These are phyloP conservation scores for Ajuga reptans DNA, from an alignment of 305 asterid species.

Conservation along the genomic window DNA sequence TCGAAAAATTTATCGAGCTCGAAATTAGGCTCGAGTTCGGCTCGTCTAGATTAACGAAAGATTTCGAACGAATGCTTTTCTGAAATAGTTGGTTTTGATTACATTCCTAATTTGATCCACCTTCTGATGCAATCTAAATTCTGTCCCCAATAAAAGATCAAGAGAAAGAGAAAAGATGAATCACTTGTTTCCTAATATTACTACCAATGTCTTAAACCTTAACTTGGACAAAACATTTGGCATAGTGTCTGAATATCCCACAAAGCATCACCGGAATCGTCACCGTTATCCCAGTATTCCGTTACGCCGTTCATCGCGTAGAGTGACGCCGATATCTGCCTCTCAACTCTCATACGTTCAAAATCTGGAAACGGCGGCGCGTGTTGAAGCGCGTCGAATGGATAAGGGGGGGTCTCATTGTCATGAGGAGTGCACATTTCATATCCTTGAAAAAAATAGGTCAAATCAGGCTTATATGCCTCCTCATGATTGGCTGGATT, in stretches of 20 bases:
- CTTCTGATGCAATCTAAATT: too few species aligned
- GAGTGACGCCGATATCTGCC: slow-evolving; percentile 64
- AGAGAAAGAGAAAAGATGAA: too few species aligned
- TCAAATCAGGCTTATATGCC: slow-evolving; percentile 56
- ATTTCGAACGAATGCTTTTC: too few species aligned
- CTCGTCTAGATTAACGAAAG: too few species aligned
- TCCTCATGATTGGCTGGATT: slow-evolving; percentile 27
- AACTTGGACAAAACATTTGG: slow-evolving; percentile 63
- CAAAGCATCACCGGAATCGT: slow-evolving; percentile 43
- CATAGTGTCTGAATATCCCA: slow-evolving; percentile 61
- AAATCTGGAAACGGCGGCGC: slow-evolving; percentile 37
- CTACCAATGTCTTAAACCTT: background rate
- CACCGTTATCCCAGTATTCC: slow-evolving; percentile 57
- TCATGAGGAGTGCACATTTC: slow-evolving; percentile 19
- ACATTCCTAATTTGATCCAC: too few species aligned
- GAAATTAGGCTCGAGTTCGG: too few species aligned
- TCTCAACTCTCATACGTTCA: slow-evolving; percentile 50
- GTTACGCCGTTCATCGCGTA: slow-evolving; percentile 59
- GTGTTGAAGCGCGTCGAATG: slow-evolving; percentile 23
- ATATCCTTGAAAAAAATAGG: slow-evolving; percentile 33
- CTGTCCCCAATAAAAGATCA: too few species aligned
- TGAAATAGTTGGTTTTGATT: too few species aligned
- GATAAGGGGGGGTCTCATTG: slow-evolving; percentile 2
- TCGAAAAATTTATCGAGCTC: too few species aligned
- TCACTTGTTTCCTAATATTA: slow-evolving; percentile 6